Base-by-base conservation (phyloP, 1,284 basidiomycete genomes). In the Paramarasmius palmivorus region DNA sequence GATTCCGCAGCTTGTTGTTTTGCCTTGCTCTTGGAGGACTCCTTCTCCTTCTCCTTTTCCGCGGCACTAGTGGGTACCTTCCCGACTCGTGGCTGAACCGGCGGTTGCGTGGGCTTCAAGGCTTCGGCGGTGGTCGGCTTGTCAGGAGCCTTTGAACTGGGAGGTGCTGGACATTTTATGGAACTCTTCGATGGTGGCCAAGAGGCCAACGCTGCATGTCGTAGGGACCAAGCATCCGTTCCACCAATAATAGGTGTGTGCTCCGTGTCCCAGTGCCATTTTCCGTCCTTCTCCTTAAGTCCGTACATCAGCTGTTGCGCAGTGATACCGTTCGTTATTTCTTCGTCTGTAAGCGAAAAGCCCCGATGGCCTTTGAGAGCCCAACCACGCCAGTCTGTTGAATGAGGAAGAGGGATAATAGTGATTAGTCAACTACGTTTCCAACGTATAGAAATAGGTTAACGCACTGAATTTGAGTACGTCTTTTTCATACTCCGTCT, bases 401-500 rank as follows among this genome's bases (percentile, higher is more conserved):
- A 15, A 46, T 55, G 25, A 7, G 47, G 35, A 23, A 58, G 39
- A 35, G 38, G 20, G n/a, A 42, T 22, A 48, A 7, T 37, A 34
- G 50, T 51, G 41, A 49, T 23, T 42, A 37, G 17, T 19, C 54
- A 2, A 10, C 25, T n/a, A 34, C 12, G 29, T 32, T 32, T 32
- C 29, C 29, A 6, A 12, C 12, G 29, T 6, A 32, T 6, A 32
- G 29, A 32, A 6, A 6, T 32, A 12, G 29, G 12, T 32, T 22
- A 3, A 63, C 68, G 6, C 39, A 73, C 74, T 64, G 52, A 68
- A 64, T 59, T 68, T 72, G 10, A 76, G 58, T n/a, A 72, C 63
- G 60, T 77, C 73, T 9, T 59, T 62, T 35, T 68, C 58, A 57
- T 74, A 76, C 57, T 76, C 74, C 40, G 73, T 73, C 48, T 74